phyloP scores from a whole-genome alignment of 345 rosid genomes.

The Salix arbutifolia region DNA sequence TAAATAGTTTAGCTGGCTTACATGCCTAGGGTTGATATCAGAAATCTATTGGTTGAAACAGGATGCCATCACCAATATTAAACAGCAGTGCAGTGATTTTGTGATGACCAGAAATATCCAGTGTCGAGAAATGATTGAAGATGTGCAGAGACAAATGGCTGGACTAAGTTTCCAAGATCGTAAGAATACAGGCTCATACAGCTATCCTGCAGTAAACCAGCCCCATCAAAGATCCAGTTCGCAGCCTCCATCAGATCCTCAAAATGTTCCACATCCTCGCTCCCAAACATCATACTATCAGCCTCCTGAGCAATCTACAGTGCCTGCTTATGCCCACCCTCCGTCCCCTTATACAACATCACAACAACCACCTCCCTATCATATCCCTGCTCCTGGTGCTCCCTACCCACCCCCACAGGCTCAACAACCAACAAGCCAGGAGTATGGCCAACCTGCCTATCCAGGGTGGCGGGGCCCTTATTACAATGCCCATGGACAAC shows the following conservation, averaged over 20 bases:
- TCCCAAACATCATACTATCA: constrained; percentile 58
- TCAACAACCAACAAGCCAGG: constrained; percentile 56
- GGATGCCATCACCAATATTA: constrained; percentile 93
- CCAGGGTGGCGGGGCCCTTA: constrained; percentile 93
- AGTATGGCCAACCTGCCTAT: constrained; percentile 76
- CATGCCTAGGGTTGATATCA: background rate
- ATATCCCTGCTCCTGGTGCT: constrained; percentile 33
- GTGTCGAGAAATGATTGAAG: constrained; percentile 96
- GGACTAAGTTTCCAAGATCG: constrained; percentile 90
- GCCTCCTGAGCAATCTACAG: constrained; percentile 61
- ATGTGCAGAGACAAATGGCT: constrained; percentile 84
- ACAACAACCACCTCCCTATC: constrained; percentile 56
- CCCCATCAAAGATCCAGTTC: constrained; percentile 45
- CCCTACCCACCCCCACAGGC: constrained; percentile 59
- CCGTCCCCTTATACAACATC: constrained; percentile 52
- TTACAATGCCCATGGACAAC: constrained; percentile 69
- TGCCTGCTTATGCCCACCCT: constrained; percentile 52
- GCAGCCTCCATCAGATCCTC: constrained; percentile 50
- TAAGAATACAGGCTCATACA: constrained; percentile 51
- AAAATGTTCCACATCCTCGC: constrained; percentile 38
- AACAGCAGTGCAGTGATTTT: constrained; percentile 98
- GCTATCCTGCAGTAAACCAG: constrained; percentile 64
- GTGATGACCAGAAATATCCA: constrained; percentile 96
- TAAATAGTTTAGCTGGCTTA: background rate
- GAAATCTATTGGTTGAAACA: constrained; percentile 22